A percentile compares a stretch with the other conserved stretches of the same genome.
Evolutionary conservation across 2,329 filamentous ascomycete genomes (phyloP).

Genomic region (Paraphoma sp.): DNA sequence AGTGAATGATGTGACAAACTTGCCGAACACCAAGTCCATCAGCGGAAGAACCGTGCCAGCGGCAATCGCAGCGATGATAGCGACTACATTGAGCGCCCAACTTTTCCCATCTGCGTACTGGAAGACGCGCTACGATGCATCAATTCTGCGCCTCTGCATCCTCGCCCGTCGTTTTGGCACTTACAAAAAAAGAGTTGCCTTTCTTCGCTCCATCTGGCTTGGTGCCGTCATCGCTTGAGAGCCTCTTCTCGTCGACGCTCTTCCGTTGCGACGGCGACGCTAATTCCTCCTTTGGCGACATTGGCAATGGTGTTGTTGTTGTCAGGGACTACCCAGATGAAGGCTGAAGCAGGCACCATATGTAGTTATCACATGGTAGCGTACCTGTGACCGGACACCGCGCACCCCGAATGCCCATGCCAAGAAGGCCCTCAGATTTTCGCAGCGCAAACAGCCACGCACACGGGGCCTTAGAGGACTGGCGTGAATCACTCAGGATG

Average conservation of each 20-base stretch:
- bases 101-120: constrained; percentile 40
- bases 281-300: constrained; percentile 14
- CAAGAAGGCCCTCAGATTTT: neutral
- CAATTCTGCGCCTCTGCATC: neutral
- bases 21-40: constrained; percentile 61
- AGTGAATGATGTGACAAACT: constrained; percentile 56
- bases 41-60: constrained; percentile 56
- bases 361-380: neutral
- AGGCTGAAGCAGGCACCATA: no score
- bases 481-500: no score
- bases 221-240: constrained; percentile 4
- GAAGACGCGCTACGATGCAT: constrained; percentile 40
- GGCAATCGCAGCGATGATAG: constrained; percentile 49
- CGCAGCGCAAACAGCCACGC: neutral
- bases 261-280: constrained; percentile 4
- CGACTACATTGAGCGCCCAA: constrained; percentile 40
- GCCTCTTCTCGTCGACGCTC: constrained; percentile 10
- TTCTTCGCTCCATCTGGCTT: constrained; percentile 20
- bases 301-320: neutral
- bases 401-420: neutral
- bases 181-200: constrained; percentile 33
- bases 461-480: neutral
- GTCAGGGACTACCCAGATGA: no score
- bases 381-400: neutral
- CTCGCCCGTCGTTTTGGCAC: constrained; percentile 1